Conservation (phyloP, 352 stramenopile genomes). For the Pythium volutum region DNA sequence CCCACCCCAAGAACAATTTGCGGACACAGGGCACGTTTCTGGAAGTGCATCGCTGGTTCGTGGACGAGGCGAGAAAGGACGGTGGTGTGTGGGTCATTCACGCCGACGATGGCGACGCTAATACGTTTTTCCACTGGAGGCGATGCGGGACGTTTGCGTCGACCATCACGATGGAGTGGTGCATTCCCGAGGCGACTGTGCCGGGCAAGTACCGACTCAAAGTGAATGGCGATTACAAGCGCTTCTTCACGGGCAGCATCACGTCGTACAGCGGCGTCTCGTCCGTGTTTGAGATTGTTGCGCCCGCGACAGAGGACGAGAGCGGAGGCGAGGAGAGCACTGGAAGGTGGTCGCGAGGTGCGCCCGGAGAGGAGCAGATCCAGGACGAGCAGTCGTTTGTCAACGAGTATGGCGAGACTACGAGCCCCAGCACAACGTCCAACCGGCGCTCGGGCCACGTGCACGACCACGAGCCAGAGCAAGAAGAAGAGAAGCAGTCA, state of each 20-base stretch:
- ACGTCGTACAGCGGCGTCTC: conserved; percentile 56
- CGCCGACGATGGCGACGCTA: conserved; percentile 65
- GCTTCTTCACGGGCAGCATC: conserved; percentile 49
- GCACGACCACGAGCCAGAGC: neutral
- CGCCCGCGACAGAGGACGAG: neutral
- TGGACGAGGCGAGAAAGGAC: conserved; percentile 28
- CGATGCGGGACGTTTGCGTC: conserved; percentile 68
- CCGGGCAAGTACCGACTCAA: conserved; percentile 69
- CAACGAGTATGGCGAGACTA: neutral
- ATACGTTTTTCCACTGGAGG: conserved; percentile 79
- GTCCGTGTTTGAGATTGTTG: conserved; percentile 50
- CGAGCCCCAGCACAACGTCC: neutral
- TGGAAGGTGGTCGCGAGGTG: neutral
- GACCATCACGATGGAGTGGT: conserved; percentile 68
- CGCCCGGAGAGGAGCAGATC: neutral
- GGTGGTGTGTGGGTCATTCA: conserved; percentile 69
- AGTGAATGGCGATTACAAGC: conserved; percentile 76
- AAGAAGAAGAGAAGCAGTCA: no score
- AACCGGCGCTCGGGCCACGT: neutral
- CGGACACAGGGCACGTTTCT: conserved; percentile 74
- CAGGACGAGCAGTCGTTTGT: neutral
- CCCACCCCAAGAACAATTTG: conserved; percentile 83
- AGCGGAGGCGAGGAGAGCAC: neutral
- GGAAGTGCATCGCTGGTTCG: conserved; percentile 70
- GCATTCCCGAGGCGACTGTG: conserved; percentile 43